Conservation (phyloP, 2,329 filamentous ascomycete genomes). For the Cytospora mali region DNA sequence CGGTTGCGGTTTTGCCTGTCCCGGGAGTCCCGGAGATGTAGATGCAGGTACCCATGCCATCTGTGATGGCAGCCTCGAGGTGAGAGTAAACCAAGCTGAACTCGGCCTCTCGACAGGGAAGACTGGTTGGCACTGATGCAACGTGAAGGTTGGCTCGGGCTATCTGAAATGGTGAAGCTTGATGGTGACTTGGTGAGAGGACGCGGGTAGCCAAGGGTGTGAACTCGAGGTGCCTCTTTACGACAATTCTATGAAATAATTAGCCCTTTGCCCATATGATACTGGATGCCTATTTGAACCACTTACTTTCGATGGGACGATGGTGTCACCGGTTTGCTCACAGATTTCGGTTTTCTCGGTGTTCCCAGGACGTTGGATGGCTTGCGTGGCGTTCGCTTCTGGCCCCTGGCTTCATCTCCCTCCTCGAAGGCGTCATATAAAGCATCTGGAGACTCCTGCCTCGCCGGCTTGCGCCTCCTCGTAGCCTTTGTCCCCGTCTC, state of each 20-base stretch:
- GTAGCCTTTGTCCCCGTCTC: conserved; percentile 73
- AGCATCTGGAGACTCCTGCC: conserved; percentile 36
- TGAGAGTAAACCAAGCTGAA: conserved; percentile 92
- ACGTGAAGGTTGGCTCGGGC: conserved; percentile 90
- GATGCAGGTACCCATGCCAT: conserved; percentile 92
- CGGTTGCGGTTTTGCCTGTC: conserved; percentile 96
- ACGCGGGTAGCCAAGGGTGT: conserved; percentile 90
- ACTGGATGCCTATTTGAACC: conserved; percentile 47
- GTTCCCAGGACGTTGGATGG: conserved; percentile 44
- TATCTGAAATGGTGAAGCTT: conserved; percentile 87
- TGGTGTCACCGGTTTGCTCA: conserved; percentile 46
- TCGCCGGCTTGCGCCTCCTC: conserved; percentile 48
- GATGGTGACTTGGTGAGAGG: conserved; percentile 72
- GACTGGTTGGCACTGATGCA: conserved; percentile 83
- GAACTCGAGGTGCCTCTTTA: conserved; percentile 91
- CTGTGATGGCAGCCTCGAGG: conserved; percentile 89
- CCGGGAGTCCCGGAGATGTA: conserved; percentile 99
- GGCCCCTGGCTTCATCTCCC: conserved; percentile 38
- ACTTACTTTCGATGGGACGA: conserved; percentile 45
- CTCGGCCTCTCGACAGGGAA: conserved; percentile 90
- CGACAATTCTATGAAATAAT: conserved; percentile 53
- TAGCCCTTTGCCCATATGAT: conserved; percentile 36
- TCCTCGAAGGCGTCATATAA: conserved; percentile 38
- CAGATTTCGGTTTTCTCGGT: conserved; percentile 60
- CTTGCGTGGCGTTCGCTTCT: conserved; percentile 40